Evolutionary conservation across 2,329 filamentous ascomycete species (phyloP), one percentile per base, ranked within the genome.

Genomic region (Metarhizium anisopliae): DNA sequence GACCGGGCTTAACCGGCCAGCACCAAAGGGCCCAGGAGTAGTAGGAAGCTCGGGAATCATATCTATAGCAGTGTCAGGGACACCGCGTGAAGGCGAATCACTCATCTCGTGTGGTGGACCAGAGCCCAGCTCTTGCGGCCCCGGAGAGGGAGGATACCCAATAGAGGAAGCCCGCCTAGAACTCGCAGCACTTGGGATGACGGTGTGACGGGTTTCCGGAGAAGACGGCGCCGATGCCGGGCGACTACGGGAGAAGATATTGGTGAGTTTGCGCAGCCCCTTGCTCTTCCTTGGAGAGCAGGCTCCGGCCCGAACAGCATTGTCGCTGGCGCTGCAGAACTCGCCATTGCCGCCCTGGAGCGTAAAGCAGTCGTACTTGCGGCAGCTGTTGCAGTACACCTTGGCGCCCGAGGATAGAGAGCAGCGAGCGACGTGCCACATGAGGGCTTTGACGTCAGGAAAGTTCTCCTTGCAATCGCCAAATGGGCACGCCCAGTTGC

Each of bases 351-450:
- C 6, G 29, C 16, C n/a, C 13, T 50, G 18, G 18, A 50, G 14
- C 7, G 36, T 18, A 14, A 52, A 52, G 40, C 51, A 52, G 51
- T 52, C 51, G 36, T 54, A 8, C 25, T 35, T 54, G 40, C 52
- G 40, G 43, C 52, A 47, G 40, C 52, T 38, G 13, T 49, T 54
- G 25, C 40, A 54, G 52, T 49, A 70, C 36, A 52, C 51, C 51
- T 25, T 52, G 51, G 40, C 51, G 36, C 51, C 40, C 1, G 51
- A 42, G 35, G 42, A 52, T n/a, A 20, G 30, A 7, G 51, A 18
- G 35, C 51, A 52, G 51, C 14, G 5, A 5, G 47, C 20, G 29
- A 50, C 47, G 11, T 50, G 47, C 25, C 13, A 8, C 25, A 50
- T 29, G 16, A 50, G 13, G 8, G 2, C 36, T 43, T 52, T 52